Base-by-base conservation (phyloP, 78 protist species). In the Dictyostelium citrinum region DNA sequence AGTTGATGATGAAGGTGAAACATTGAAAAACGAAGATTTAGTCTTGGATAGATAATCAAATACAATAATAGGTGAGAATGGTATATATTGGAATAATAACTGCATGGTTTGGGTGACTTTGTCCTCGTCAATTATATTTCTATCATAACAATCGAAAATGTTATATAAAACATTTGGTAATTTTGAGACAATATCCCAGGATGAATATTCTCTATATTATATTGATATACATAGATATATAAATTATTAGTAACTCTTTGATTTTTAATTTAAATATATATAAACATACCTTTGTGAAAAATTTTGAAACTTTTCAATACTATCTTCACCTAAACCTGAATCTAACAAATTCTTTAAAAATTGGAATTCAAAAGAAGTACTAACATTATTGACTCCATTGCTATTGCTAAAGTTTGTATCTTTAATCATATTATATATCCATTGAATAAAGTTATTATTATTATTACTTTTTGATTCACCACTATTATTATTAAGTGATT, bases 61-160 rank as follows among this genome's bases (percentile, higher is more conserved):
- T 5, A 88, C 51, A n/a, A 78, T 22, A 1, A 88, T 64, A 11
- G 93, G 58, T 88, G 93, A 58, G 39, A 77, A 88, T 37, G 93
- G 93, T 31, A 88, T 60, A n/a, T 43, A 31, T 37, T 46, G 61
- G 27, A 88, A 45, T n/a, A 88, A 22, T 29, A 49, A 39, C 16
- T 43, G 45, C 4, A 76, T 33, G 2, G 72, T 67, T 10, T 78
- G 60, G 16, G 31, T 35, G 1, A 88, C 31, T 22, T 58, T 64
- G 11, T 76, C 74, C 12, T 29, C 17, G 5, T 55, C 24, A 22
- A 27, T 88, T 22, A 75, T 74, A 35, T 68, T 61, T 72, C 74
- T 76, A 20, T 86, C 85, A 10, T 45, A 67, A 85, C 92, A 60
- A 64, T 45, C 70, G 45, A 37, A 64, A 22, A 85, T 39, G 8